These are phyloP conservation scores for Venturiaceae sp. DNA, from an alignment of 2,329 filamentous ascomycete species.

Conservation along the genomic window DNA sequence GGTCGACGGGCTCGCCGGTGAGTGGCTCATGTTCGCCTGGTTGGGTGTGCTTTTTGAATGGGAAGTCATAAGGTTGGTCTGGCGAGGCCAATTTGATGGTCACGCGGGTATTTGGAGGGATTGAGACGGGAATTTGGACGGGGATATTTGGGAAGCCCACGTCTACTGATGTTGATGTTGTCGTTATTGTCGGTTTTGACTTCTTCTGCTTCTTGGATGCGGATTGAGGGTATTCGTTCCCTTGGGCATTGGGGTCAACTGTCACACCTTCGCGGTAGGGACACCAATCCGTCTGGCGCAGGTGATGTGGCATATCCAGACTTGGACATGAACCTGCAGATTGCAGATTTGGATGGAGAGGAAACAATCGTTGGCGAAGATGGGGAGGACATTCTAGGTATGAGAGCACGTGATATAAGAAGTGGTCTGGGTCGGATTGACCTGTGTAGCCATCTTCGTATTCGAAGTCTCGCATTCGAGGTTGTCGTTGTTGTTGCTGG, in stretches of 20 bases:
- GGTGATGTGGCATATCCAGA: conserved; percentile 78
- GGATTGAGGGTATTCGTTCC: background rate
- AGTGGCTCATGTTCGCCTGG: conserved; percentile 1
- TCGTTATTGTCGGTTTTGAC: background rate
- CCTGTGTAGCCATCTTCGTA: conserved; percentile 48
- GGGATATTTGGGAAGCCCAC: conserved; percentile 34
- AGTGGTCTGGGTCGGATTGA: conserved; percentile 67
- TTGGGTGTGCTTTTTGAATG: conserved; percentile 9
- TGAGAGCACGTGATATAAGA: conserved; percentile 66
- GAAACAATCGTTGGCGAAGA: conserved; percentile 66
- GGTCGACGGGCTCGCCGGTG: conserved; percentile 53
- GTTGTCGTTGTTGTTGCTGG: conserved; percentile 6
- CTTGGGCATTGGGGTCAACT: conserved; percentile 18
- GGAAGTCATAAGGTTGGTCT: conserved; percentile 25
- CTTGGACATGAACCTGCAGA: conserved; percentile 65
- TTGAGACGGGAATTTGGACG: conserved; percentile 46
- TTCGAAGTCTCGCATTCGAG: conserved; percentile 29
- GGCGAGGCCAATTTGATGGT: conserved; percentile 55
- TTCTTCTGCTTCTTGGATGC: conserved; percentile 15
- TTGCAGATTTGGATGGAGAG: conserved; percentile 66
- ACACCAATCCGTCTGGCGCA: conserved; percentile 66
- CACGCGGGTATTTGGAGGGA: conserved; percentile 63
- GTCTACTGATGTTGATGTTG: conserved; percentile 30
- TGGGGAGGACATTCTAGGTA: conserved; percentile 82
- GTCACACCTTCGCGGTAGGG: conserved; percentile 72